These are phyloP conservation scores for Pichia sp. DNA, from an alignment of 1,139 yeast species.

Conservation along the genomic window DNA sequence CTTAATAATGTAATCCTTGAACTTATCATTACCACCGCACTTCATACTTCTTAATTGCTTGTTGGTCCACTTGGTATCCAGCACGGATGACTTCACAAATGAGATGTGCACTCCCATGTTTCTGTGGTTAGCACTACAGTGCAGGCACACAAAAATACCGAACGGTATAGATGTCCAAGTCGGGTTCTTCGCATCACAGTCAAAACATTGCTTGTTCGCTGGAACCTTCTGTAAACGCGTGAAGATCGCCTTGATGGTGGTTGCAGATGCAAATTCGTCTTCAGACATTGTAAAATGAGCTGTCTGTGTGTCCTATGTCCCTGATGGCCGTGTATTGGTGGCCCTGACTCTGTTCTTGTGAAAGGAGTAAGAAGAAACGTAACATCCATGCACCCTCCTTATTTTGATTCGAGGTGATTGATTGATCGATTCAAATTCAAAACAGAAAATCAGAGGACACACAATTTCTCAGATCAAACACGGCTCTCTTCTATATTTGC, in stretches of 20 bases:
- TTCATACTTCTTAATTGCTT: conserved; percentile 85
- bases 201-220: conserved; percentile 83
- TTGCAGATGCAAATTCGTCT: conserved; percentile 48
- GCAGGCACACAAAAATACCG: conserved; percentile 88
- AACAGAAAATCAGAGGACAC: no score
- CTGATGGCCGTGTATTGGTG: no score
- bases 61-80: conserved; percentile 86
- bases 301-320: no score
- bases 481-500: no score
- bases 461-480: no score
- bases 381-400: no score
- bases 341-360: no score
- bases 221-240: conserved; percentile 53
- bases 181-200: conserved; percentile 89
- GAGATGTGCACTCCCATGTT: conserved; percentile 95
- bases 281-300: no score
- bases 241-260: conserved; percentile 56
- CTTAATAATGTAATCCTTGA: conserved; percentile 73
- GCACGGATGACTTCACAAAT: conserved; percentile 84
- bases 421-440: no score
- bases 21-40: conserved; percentile 84
- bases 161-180: conserved; percentile 98
- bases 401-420: no score
- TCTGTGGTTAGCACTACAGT: conserved; percentile 95
- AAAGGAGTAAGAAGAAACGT: no score